Conservation (phyloP, 2,329 filamentous ascomycete species). For the Aspergillus pseudoviridinutans region DNA sequence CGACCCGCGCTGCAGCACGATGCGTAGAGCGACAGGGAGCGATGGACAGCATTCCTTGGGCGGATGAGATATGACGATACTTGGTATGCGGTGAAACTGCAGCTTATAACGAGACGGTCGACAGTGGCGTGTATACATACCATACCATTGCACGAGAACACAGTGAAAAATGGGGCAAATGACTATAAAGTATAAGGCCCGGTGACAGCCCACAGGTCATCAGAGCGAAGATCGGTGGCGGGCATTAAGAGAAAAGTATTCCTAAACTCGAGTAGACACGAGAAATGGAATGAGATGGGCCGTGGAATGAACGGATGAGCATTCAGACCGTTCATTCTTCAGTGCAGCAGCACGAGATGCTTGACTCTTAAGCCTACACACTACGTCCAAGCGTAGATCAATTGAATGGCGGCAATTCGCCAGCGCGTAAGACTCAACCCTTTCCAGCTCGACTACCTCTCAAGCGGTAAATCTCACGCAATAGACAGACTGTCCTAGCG, state of each 20-base stretch:
- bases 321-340: not conserved
- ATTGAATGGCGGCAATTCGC: not conserved
- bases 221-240: not conserved
- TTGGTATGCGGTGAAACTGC: conserved; percentile 4
- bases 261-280: not conserved
- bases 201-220: not conserved
- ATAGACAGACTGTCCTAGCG: not conserved
- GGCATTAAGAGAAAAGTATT: not conserved
- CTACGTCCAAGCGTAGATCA: not conserved
- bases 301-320: not conserved
- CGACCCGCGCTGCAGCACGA: conserved; percentile 41
- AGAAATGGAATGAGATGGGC: not conserved
- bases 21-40: conserved; percentile 44
- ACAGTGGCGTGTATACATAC: not conserved
- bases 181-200: not conserved
- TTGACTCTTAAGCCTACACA: not conserved
- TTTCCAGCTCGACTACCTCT: not conserved
- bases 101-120: not conserved
- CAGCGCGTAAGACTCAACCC: not conserved
- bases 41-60: conserved; percentile 48
- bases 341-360: not conserved
- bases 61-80: conserved; percentile 37
- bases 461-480: not conserved
- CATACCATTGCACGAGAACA: not conserved
- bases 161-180: not conserved